These are phyloP conservation scores for Aphanomyces euteiches DNA, from an alignment of 352 stramenopile genomes.

Conservation along the genomic window DNA sequence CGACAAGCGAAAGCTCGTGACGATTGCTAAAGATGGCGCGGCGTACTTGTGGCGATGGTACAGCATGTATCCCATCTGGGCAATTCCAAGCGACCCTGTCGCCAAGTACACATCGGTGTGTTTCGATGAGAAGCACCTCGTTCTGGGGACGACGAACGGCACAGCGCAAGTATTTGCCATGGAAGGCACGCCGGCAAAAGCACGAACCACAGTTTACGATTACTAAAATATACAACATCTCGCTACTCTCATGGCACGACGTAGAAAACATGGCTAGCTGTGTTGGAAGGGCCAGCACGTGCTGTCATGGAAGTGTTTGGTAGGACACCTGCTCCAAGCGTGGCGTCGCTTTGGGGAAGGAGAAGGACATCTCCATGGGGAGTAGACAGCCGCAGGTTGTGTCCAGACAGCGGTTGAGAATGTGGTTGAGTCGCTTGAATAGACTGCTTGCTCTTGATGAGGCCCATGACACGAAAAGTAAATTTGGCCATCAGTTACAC, in stretches of 20 bases:
- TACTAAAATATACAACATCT: constrained; percentile 16
- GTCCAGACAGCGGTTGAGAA: background rate
- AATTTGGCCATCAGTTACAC: no score
- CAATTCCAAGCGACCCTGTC: constrained; percentile 57
- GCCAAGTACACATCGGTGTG: constrained; percentile 59
- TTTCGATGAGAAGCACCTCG: constrained; percentile 69
- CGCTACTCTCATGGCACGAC: background rate
- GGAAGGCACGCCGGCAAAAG: constrained; percentile 24
- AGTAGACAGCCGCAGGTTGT: background rate
- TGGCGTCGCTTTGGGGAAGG: background rate
- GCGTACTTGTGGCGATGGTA: constrained; percentile 83
- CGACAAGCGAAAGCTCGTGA: constrained; percentile 85
- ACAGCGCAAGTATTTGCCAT: constrained; percentile 12
- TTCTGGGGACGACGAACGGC: constrained; percentile 70
- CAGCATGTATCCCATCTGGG: constrained; percentile 66
- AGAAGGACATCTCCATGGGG: constrained; percentile 1
- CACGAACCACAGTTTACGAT: constrained; percentile 16
- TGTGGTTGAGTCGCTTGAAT: background rate
- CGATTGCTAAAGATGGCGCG: constrained; percentile 74
- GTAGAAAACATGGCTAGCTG: background rate
- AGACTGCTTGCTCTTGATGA: constrained; percentile 4
- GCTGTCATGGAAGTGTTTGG: no score
- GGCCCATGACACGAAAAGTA: background rate
- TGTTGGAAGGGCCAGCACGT: background rate
- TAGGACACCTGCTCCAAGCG: no score